Evolutionary conservation across 495 filamentous ascomycete species (phyloP).

Genomic region (Penicillium desertorum): DNA sequence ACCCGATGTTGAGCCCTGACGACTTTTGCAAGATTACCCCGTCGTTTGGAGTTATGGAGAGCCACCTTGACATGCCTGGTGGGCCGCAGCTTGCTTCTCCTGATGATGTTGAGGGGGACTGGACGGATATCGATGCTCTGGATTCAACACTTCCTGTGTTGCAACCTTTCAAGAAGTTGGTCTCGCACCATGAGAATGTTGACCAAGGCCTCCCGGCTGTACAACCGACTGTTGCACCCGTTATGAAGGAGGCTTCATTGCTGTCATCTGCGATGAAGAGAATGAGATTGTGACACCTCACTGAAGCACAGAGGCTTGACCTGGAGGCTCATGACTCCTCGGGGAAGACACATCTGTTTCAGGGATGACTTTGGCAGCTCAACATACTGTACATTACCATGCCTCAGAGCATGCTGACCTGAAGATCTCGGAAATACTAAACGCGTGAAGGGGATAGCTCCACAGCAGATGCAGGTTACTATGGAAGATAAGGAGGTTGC

Average conservation of each 20-base stretch:
- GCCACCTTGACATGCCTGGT: neutral
- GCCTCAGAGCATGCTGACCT: neutral
- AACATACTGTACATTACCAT: slow-evolving; percentile 1
- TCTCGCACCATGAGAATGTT: neutral
- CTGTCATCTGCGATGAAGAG: neutral
- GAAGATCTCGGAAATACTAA: neutral
- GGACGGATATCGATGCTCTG: slow-evolving; percentile 9
- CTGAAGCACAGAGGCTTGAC: neutral
- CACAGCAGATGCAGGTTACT: neutral
- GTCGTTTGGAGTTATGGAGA: neutral
- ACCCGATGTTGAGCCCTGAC: neutral
- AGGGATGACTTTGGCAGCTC: neutral
- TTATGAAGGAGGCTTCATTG: neutral
- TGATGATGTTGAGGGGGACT: slow-evolving; percentile 5
- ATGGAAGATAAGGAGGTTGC: neutral
- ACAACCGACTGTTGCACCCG: neutral
- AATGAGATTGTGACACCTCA: neutral
- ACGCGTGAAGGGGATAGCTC: neutral
- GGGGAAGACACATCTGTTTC: neutral
- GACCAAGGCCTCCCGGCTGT: neutral
- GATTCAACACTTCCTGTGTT: slow-evolving; percentile 4
- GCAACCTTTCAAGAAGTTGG: neutral
- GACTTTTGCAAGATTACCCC: neutral
- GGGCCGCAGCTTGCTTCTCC: neutral
- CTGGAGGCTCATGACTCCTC: neutral